Percentiles rank a stretch among this genome's conserved stretches.
Conservation (phyloP, 1,139 yeast species). For the Saccharomyces pastorianus region DNA sequence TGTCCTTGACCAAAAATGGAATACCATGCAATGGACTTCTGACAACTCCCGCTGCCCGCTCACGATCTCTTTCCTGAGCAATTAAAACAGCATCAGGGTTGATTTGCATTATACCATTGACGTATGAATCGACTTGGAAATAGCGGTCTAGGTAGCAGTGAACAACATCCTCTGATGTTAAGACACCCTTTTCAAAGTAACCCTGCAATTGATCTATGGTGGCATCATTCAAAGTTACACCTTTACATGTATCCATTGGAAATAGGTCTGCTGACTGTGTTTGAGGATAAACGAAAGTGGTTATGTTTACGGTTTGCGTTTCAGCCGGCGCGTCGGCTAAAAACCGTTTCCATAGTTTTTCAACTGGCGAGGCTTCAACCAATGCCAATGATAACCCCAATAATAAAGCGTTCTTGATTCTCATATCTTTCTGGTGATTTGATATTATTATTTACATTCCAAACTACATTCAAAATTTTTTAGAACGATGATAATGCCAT, state of each 20-base stretch:
- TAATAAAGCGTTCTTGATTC: too few relatives aligned
- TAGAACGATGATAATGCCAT: too few relatives aligned
- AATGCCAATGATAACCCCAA: too few relatives aligned
- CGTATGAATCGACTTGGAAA: constrained; percentile 20
- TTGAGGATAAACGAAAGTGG: constrained; percentile 5
- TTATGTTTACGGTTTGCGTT: too few relatives aligned
- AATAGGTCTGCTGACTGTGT: constrained; percentile 11
- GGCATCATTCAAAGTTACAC: constrained; percentile 26
- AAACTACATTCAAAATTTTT: too few relatives aligned
- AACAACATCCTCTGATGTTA: constrained; percentile 19
- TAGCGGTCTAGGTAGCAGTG: constrained; percentile 22
- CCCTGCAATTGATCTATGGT: constrained; percentile 26
- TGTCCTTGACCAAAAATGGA: constrained; percentile 26
- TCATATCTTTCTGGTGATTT: too few relatives aligned
- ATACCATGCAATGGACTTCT: constrained; percentile 27
- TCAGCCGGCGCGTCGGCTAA: too few relatives aligned
- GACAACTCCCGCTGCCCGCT: constrained; percentile 19
- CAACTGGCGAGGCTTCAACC: too few relatives aligned
- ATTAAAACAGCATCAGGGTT: constrained; percentile 23
- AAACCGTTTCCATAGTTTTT: too few relatives aligned
- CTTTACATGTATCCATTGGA: constrained; percentile 23
- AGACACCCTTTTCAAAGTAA: constrained; percentile 15
- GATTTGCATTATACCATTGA: constrained; percentile 18
- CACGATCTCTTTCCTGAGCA: constrained; percentile 17
- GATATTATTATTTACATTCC: too few relatives aligned